These are phyloP conservation scores for Laguncularia racemosa DNA, from an alignment of 345 rosid genomes.

Conservation along the genomic window DNA sequence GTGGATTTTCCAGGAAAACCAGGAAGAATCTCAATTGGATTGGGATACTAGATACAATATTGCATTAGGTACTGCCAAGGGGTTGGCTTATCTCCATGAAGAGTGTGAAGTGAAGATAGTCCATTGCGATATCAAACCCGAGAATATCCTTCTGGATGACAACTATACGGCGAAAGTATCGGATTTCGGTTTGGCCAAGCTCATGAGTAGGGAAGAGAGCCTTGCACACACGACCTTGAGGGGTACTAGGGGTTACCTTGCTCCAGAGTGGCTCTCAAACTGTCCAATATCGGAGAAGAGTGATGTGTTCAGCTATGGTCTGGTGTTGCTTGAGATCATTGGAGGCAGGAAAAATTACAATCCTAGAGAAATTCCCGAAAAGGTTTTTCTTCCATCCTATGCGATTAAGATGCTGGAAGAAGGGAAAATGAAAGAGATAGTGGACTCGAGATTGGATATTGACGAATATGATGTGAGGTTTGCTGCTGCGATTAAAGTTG, in stretches of 20 bases:
- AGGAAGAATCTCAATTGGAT: constrained; percentile 16
- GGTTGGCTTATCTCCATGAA: constrained; percentile 46
- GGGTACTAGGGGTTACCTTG: constrained; percentile 57
- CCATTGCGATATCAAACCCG: constrained; percentile 45
- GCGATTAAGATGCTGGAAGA: constrained; percentile 48
- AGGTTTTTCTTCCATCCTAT: constrained; percentile 31
- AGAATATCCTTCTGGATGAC: constrained; percentile 41
- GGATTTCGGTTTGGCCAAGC: constrained; percentile 46
- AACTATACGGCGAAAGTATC: constrained; percentile 38
- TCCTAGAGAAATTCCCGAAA: constrained; percentile 22
- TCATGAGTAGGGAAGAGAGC: constrained; percentile 43
- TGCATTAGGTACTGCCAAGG: constrained; percentile 39
- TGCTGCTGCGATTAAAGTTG: constrained; percentile 29
- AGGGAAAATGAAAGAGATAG: constrained; percentile 25
- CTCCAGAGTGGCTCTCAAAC: constrained; percentile 56
- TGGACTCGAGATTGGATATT: constrained; percentile 28
- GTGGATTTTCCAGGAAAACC: constrained; percentile 37
- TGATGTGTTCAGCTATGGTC: constrained; percentile 48
- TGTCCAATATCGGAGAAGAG: constrained; percentile 43
- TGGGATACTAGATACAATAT: constrained; percentile 39
- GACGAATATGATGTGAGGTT: constrained; percentile 19
- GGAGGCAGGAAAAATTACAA: constrained; percentile 44
- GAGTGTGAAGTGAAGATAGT: constrained; percentile 43
- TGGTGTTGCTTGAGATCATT: constrained; percentile 48
- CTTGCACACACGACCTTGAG: constrained; percentile 35